Evolutionary conservation across 495 filamentous ascomycete species (phyloP).

Genomic region (Hypoxylon crocopeplum): DNA sequence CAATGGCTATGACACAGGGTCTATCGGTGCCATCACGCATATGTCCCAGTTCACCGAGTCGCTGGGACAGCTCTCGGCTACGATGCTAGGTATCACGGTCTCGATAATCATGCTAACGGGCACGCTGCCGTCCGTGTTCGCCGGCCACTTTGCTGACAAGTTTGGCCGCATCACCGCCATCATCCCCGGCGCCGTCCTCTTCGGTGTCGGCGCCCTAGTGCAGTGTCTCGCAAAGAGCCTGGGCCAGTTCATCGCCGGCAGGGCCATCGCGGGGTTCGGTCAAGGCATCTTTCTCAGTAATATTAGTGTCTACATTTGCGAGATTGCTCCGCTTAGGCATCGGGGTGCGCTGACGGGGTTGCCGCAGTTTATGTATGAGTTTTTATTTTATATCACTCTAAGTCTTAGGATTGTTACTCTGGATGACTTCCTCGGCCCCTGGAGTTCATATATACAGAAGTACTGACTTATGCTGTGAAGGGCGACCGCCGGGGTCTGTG

Average conservation of each 20-base stretch:
- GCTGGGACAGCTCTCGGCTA: constrained; percentile 61
- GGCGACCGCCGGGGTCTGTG: constrained; percentile 57
- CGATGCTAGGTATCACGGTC: constrained; percentile 65
- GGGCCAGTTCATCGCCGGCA: constrained; percentile 62
- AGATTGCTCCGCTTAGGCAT: constrained; percentile 62
- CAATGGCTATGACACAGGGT: constrained; percentile 64
- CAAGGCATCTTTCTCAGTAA: constrained; percentile 66
- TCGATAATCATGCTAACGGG: constrained; percentile 70
- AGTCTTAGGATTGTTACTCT: too few species aligned
- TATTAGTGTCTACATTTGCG: constrained; percentile 65
- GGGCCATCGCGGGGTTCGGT: constrained; percentile 63
- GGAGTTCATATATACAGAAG: too few species aligned
- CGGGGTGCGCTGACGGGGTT: constrained; percentile 61
- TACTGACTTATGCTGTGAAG: too few species aligned
- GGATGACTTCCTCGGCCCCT: too few species aligned
- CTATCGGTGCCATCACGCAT: constrained; percentile 66
- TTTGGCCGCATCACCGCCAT: constrained; percentile 62
- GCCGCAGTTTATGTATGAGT: constrained; percentile 58
- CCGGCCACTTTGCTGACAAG: constrained; percentile 66
- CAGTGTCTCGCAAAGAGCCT: constrained; percentile 54
- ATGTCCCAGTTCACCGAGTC: constrained; percentile 62
- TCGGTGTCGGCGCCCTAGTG: constrained; percentile 60
- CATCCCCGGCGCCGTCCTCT: constrained; percentile 59
- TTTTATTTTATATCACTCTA: too few species aligned
- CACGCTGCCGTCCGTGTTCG: constrained; percentile 66